Conservation (phyloP, 179 eudicot species). For the Beta macrorhiza region DNA sequence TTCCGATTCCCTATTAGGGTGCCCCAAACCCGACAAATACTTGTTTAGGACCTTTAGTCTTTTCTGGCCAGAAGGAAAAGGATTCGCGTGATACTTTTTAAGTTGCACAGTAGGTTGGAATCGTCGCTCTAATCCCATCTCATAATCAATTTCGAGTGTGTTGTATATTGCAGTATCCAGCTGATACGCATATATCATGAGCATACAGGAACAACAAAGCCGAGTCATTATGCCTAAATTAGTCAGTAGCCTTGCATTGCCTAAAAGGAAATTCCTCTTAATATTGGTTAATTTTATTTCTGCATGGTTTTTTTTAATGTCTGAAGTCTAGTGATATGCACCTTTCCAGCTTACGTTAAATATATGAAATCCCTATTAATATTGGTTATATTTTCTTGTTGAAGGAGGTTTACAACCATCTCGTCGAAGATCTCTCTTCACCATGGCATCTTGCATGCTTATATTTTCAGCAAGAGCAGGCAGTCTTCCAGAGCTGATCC, state of each 20-base stretch:
- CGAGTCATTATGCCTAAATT: neutral
- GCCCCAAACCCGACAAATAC: neutral
- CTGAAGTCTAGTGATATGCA: neutral
- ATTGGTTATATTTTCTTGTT: conserved; percentile 21
- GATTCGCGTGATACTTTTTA: neutral
- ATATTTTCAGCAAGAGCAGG: conserved; percentile 74
- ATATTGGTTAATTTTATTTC: neutral
- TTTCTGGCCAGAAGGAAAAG: neutral
- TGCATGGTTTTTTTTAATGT: neutral
- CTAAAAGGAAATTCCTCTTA: neutral
- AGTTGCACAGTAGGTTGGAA: neutral
- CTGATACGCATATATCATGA: neutral
- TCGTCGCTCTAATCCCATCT: neutral
- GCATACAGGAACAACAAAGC: neutral
- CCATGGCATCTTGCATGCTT: conserved; percentile 80
- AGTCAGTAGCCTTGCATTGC: neutral
- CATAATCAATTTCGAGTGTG: neutral
- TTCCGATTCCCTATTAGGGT: neutral
- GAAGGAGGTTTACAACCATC: conserved; percentile 70
- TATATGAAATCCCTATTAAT: conserved; percentile 15
- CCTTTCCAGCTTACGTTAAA: neutral
- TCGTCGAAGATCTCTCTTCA: conserved; percentile 80
- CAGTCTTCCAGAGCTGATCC: conserved; percentile 68
- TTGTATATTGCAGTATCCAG: neutral
- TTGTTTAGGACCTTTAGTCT: neutral